phyloP scores from a whole-genome alignment of 768 basidiomycete species.

The Pisolithus orientalis region DNA sequence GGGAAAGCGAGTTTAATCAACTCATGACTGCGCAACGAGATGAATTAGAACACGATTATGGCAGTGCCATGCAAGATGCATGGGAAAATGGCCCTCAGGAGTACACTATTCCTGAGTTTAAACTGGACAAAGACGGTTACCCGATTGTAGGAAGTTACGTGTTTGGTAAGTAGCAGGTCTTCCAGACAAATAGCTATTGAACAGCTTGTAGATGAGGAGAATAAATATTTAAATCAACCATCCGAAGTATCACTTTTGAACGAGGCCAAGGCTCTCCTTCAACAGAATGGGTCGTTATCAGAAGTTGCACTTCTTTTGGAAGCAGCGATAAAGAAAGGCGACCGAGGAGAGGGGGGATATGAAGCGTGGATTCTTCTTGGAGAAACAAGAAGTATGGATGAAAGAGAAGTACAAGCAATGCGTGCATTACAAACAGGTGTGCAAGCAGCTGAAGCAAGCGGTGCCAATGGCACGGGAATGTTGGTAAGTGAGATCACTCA shows the following conservation, averaged over 20 bases:
- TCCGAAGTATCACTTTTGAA: conserved; percentile 44
- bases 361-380: conserved; percentile 93
- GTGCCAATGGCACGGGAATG: conserved; percentile 66
- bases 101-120: conserved; percentile 28
- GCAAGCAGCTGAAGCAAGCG: conserved; percentile 54
- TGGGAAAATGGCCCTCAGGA: conserved; percentile 57
- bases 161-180: conserved; percentile 54
- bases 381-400: conserved; percentile 85
- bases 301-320: conserved; percentile 86
- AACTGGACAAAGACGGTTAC: conserved; percentile 68
- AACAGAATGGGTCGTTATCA: conserved; percentile 77
- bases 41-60: conserved; percentile 59
- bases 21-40: conserved; percentile 66
- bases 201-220: conserved; percentile 52
- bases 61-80: conserved; percentile 51
- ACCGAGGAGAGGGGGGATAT: conserved; percentile 73
- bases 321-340: conserved; percentile 80
- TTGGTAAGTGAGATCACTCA: conserved; percentile 41
- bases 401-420: conserved; percentile 79
- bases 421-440: conserved; percentile 73
- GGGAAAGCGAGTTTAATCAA: conserved; percentile 81
- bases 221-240: conserved; percentile 58
- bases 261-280: conserved; percentile 72
- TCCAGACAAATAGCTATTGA: background rate
- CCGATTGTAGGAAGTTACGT: conserved; percentile 67